phyloP scores from a whole-genome alignment of 768 basidiomycete genomes.

The Collybia sordida region DNA sequence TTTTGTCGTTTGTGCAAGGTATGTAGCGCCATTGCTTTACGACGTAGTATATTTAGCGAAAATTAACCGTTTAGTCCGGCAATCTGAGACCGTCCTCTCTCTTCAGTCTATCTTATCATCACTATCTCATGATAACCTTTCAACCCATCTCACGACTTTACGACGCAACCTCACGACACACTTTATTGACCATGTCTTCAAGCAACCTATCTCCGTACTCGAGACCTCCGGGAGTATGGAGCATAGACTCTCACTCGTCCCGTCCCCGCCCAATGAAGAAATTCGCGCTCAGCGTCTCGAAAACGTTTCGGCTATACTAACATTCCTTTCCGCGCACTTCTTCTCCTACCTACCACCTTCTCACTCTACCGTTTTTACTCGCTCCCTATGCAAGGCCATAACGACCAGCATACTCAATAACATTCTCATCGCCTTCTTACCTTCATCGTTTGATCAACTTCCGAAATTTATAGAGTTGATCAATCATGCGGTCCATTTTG shows the following conservation, averaged over 20 bases:
- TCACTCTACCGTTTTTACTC: constrained; percentile 47
- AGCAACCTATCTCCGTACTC: constrained; percentile 47
- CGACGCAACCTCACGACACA: constrained; percentile 62
- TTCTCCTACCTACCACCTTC: constrained; percentile 54
- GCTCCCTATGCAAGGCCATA: constrained; percentile 59
- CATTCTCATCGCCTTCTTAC: constrained; percentile 69
- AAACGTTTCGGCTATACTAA: constrained; percentile 54
- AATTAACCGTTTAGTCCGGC: constrained; percentile 45
- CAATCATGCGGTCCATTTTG: constrained; percentile 62
- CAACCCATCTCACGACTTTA: constrained; percentile 55
- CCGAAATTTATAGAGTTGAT: constrained; percentile 62
- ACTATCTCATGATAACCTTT: constrained; percentile 52
- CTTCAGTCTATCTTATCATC: constrained; percentile 60
- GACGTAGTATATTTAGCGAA: neutral
- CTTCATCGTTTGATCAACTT: constrained; percentile 58
- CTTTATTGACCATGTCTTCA: constrained; percentile 60
- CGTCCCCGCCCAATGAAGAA: constrained; percentile 41
- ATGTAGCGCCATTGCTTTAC: constrained; percentile 2
- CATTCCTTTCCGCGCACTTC: constrained; percentile 62
- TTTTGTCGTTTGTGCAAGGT: constrained; percentile 53
- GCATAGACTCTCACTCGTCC: constrained; percentile 47
- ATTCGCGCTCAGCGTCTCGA: constrained; percentile 43
- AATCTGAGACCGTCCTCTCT: constrained; percentile 48
- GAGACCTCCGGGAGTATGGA: constrained; percentile 35
- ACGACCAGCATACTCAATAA: constrained; percentile 61